Conservation (phyloP, 352 stramenopile species). For the Phytophthora lateralis region DNA sequence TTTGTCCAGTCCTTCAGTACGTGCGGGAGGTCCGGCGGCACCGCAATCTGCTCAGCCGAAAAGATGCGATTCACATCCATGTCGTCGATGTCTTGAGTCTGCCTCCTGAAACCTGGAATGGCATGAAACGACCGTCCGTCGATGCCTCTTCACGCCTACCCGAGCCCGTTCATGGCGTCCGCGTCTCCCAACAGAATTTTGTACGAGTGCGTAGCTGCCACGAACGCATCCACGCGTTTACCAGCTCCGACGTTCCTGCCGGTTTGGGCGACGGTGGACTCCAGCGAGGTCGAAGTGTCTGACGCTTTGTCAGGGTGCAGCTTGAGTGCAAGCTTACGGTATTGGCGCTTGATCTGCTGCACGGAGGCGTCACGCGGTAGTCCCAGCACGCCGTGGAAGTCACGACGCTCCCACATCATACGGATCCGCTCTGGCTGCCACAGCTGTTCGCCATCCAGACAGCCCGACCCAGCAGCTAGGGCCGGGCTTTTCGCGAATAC, state of each 20-base stretch:
- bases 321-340: slow-evolving; percentile 85
- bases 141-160: slow-evolving; percentile 26
- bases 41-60: slow-evolving; percentile 91
- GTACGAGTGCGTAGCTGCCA: slow-evolving; percentile 80
- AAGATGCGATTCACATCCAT: slow-evolving; percentile 95
- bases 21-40: slow-evolving; percentile 83
- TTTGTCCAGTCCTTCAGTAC: slow-evolving; percentile 93
- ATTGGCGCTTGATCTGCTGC: slow-evolving; percentile 84
- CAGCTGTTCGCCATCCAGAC: slow-evolving; percentile 67
- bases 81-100: not conserved
- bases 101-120: slow-evolving; percentile 9
- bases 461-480: slow-evolving; percentile 33
- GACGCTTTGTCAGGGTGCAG: slow-evolving; percentile 80
- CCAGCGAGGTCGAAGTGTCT: slow-evolving; percentile 40
- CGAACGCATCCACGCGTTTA: slow-evolving; percentile 78
- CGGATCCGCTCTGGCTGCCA: slow-evolving; percentile 81
- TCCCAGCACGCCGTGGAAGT: slow-evolving; percentile 79
- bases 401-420: slow-evolving; percentile 80
- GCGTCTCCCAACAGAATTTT: slow-evolving; percentile 67
- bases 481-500: slow-evolving; percentile 43
- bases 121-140: slow-evolving; percentile 19
- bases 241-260: slow-evolving; percentile 19
- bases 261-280: slow-evolving; percentile 35
- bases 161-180: slow-evolving; percentile 38
- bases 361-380: slow-evolving; percentile 62